Evolutionary conservation across 2,329 filamentous ascomycete species (phyloP).

Genomic region (Neonectria sp.): DNA sequence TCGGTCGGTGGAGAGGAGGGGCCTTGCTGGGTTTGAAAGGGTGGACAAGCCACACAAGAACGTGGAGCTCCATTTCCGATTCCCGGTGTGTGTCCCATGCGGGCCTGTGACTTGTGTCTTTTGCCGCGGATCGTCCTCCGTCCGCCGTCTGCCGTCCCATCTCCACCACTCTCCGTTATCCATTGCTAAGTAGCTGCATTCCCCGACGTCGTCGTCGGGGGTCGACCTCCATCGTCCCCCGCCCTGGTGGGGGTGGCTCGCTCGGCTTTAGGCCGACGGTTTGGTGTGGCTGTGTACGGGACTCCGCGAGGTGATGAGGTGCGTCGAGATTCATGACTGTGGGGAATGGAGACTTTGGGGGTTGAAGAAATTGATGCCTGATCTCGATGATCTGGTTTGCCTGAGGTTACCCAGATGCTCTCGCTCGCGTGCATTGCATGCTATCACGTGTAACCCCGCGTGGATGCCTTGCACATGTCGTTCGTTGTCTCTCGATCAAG

Average conservation of each 20-base stretch:
- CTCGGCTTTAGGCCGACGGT: conserved; percentile 34
- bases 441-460: conserved; percentile 6
- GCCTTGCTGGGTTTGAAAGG: too few relatives aligned
- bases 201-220: conserved; percentile 13
- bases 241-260: conserved; percentile 44
- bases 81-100: neutral
- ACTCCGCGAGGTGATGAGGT: neutral
- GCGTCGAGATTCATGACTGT: neutral
- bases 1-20: conserved; percentile 31
- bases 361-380: conserved; percentile 5
- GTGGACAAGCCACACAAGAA: neutral
- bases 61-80: conserved; percentile 17
- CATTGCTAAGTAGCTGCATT: neutral
- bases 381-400: neutral
- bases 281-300: conserved; percentile 20
- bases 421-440: neutral
- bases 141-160: conserved; percentile 1
- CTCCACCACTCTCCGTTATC: conserved; percentile 1
- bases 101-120: neutral
- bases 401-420: neutral
- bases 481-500: neutral
- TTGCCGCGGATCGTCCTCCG: neutral
- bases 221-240: conserved; percentile 26
- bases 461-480: conserved; percentile 19
- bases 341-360: conserved; percentile 15